Evolutionary conservation across 1,139 yeast genomes (phyloP).

Genomic region (Suhomyces guaymorum): DNA sequence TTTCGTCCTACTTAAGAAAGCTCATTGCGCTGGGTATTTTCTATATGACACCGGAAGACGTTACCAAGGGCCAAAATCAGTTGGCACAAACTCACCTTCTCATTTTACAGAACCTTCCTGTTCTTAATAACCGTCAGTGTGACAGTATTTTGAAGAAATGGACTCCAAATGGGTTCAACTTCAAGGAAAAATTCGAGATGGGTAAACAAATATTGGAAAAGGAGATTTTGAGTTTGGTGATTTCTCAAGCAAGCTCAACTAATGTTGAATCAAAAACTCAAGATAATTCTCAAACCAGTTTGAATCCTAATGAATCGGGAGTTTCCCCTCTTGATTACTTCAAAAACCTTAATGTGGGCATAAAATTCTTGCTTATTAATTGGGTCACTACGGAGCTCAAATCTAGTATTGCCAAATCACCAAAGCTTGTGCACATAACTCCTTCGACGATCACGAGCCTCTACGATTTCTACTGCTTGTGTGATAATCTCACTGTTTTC

Average conservation of each 20-base stretch:
- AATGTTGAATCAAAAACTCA: no score
- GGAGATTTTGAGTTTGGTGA: slow-evolving; percentile 21
- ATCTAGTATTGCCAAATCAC: slow-evolving; percentile 29
- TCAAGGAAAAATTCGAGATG: slow-evolving; percentile 31
- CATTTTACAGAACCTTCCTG: slow-evolving; percentile 57
- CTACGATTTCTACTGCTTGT: slow-evolving; percentile 34
- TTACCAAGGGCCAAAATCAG: slow-evolving; percentile 4
- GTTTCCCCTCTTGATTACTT: slow-evolving; percentile 16
- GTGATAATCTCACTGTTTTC: slow-evolving; percentile 44
- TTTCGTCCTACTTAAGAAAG: slow-evolving; percentile 72
- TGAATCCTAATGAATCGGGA: no score
- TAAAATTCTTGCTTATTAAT: slow-evolving; percentile 44
- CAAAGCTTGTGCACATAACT: slow-evolving; percentile 40
- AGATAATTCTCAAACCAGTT: no score
- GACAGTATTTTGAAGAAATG: slow-evolving; percentile 49
- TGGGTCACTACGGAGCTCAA: slow-evolving; percentile 46
- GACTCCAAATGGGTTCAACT: slow-evolving; percentile 34
- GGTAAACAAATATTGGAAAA: slow-evolving; percentile 30
- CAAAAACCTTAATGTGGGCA: slow-evolving; percentile 36
- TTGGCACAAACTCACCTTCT: slow-evolving; percentile 37
- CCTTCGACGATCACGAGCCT: slow-evolving; percentile 34
- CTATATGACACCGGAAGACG: slow-evolving; percentile 42
- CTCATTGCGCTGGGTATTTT: slow-evolving; percentile 83
- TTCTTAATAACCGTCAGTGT: slow-evolving; percentile 50
- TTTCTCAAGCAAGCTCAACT: no score